Percentiles rank a stretch among this genome's conserved stretches.
phyloP scores from a whole-genome alignment of 352 stramenopile species.

The Aphanomyces euteiches region DNA sequence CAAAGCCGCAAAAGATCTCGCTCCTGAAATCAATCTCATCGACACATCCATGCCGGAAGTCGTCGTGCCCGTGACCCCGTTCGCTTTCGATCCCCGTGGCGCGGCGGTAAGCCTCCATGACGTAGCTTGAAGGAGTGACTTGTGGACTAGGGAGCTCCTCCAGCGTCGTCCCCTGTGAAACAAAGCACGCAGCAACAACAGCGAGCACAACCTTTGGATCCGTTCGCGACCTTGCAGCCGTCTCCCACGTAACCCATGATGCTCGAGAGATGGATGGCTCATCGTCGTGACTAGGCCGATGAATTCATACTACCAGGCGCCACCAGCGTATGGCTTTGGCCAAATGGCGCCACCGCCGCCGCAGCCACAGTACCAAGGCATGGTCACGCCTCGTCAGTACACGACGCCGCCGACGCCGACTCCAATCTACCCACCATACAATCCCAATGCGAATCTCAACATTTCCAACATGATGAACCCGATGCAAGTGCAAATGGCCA shows the following conservation, averaged over 20 bases:
- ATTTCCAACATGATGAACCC: conserved; percentile 84
- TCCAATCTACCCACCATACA: background rate
- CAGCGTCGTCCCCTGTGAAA: background rate
- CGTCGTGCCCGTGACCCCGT: conserved; percentile 55
- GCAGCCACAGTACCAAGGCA: background rate
- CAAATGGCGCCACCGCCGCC: background rate
- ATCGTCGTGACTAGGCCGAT: too few species aligned
- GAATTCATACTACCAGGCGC: background rate
- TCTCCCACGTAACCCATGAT: background rate
- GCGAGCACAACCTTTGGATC: background rate
- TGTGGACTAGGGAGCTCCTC: background rate
- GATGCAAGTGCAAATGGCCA: conserved; percentile 48
- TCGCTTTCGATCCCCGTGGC: conserved; percentile 64
- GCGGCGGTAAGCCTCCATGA: background rate
- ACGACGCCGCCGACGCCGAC: conserved; percentile 8
- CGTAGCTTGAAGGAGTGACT: background rate
- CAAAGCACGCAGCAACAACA: conserved; percentile 1
- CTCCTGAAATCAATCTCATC: conserved; percentile 69
- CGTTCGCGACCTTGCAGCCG: conserved; percentile 7
- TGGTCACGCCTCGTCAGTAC: background rate
- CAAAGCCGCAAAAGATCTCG: background rate
- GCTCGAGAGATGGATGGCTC: too few species aligned
- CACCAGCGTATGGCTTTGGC: background rate
- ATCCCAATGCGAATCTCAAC: conserved; percentile 51
- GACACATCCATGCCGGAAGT: conserved; percentile 62